A percentile compares a stretch with the other conserved stretches of the same genome.
Evolutionary conservation across 345 rosid species (phyloP).

Genomic region (Camelina sativa): DNA sequence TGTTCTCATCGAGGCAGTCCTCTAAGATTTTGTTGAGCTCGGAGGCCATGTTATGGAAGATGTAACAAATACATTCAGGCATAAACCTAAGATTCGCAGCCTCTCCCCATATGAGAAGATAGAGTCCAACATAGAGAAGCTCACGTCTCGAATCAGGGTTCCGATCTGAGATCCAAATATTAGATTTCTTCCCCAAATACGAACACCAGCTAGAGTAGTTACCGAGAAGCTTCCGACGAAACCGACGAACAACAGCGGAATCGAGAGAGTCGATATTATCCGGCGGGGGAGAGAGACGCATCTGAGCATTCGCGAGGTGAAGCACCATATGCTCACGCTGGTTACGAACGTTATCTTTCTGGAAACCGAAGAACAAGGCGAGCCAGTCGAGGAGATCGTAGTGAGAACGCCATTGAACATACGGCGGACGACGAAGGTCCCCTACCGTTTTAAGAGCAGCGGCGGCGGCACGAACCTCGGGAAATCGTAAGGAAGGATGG

Average conservation of each 20-base stretch:
- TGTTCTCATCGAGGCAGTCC: conserved; percentile 63
- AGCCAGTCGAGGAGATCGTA: conserved; percentile 94
- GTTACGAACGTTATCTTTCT: conserved; percentile 78
- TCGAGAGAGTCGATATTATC: conserved; percentile 88
- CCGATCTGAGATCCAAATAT: conserved; percentile 90
- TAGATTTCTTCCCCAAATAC: conserved; percentile 74
- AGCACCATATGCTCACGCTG: conserved; percentile 94
- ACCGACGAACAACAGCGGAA: conserved; percentile 65
- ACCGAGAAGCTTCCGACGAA: conserved; percentile 68
- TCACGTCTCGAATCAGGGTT: conserved; percentile 71
- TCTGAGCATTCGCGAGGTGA: conserved; percentile 93
- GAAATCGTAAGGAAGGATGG: conserved; percentile 92
- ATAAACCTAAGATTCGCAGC: conserved; percentile 84
- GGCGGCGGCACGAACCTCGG: conserved; percentile 90
- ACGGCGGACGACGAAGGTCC: conserved; percentile 76
- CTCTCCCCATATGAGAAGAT: conserved; percentile 91
- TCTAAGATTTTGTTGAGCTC: conserved; percentile 87
- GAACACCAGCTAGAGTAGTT: conserved; percentile 93
- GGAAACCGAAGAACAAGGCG: conserved; percentile 85
- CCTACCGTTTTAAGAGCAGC: conserved; percentile 89
- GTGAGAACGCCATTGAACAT: conserved; percentile 69
- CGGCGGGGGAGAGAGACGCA: conserved; percentile 94
- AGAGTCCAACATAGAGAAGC: conserved; percentile 72
- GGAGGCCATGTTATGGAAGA: conserved; percentile 88
- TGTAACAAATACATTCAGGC: conserved; percentile 87